Evolutionary conservation across 2,329 filamentous ascomycete species (phyloP), one percentile per base, ranked within the genome.

Genomic region (Niveomyces coronatus): DNA sequence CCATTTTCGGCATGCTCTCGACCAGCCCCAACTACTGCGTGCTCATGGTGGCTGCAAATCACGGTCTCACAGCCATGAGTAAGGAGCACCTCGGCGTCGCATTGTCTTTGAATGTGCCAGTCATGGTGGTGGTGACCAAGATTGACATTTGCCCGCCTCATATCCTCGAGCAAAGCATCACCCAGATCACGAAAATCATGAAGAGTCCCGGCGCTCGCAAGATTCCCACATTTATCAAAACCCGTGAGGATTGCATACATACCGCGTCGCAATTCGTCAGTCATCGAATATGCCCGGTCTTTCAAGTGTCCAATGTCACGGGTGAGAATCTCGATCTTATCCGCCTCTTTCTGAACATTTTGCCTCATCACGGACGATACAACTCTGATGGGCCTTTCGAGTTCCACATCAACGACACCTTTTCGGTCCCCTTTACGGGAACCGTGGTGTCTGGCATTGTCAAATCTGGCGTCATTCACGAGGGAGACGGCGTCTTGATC

Each of bases 61-160:
- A 98, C 54, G 91, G 91, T 4, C 68, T 98, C 31, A 85, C 96
- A 32, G 91, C 91, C 15, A 98, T 96, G 91, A 94, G 85, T 61
- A 94, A 93, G 69, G 91, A 98, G 65, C 91, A 98, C 59, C 67
- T 98, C 4, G 91, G 91, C 13, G 94, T 98, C 46, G 89, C 91
- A 0, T 67, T 96, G 22, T 88, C 91, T 1, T 68, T 98, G 36
- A 96, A 96, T 53, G 89, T 98, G 9, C 91, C 91, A 0, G 86
- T 98, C 49, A 94, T 98, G 85, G 88, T 96, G 4, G 81, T 95
- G 47, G 79, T 96, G 45, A 98, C 89, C 59, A 98, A 96, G 67
- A 94, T 96, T 47, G 91, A 96, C 56, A 96, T 96, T 40, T 96
- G 91, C 58, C 91, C 91, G 16, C 87, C 89, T 2, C 84, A 96